Evolutionary conservation across 495 filamentous ascomycete species (phyloP).

Genomic region (Terfezia boudieri): DNA sequence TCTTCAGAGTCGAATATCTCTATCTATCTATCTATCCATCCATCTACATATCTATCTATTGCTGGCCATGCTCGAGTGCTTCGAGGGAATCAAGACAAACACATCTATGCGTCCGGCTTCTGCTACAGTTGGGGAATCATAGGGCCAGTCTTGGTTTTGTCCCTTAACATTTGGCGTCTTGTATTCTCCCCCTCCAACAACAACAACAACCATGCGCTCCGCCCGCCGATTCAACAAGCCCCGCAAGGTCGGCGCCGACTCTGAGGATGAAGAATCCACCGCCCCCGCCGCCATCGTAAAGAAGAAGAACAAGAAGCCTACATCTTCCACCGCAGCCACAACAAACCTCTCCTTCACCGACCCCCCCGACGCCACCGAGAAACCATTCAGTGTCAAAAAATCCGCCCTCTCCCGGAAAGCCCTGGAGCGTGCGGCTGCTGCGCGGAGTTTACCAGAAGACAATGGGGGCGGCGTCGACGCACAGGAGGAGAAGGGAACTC

Average conservation of each 20-base stretch:
- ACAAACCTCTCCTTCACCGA: not conserved
- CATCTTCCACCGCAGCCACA: not conserved
- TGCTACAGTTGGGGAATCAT: too few species aligned
- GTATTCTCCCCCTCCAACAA: too few species aligned
- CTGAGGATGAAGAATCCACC: not conserved
- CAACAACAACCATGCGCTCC: not conserved
- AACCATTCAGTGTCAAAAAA: conserved; percentile 43
- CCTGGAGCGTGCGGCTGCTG: conserved; percentile 44
- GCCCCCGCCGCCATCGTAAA: not conserved
- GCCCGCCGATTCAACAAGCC: not conserved
- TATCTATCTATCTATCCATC: too few species aligned
- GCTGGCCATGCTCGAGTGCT: too few species aligned
- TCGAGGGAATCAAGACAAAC: too few species aligned
- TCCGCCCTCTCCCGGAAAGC: conserved; percentile 43
- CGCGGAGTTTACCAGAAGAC: too few species aligned
- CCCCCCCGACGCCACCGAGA: not conserved
- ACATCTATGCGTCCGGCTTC: too few species aligned
- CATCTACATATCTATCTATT: too few species aligned
- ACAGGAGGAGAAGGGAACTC: not conserved
- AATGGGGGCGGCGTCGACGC: too few species aligned
- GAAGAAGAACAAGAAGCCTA: not conserved
- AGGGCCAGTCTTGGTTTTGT: too few species aligned
- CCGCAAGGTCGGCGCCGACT: not conserved
- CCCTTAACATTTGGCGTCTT: too few species aligned
- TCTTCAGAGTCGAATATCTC: too few species aligned